These are phyloP conservation scores for Lactarius deliciosus DNA, from an alignment of 768 basidiomycete species.

Conservation along the genomic window DNA sequence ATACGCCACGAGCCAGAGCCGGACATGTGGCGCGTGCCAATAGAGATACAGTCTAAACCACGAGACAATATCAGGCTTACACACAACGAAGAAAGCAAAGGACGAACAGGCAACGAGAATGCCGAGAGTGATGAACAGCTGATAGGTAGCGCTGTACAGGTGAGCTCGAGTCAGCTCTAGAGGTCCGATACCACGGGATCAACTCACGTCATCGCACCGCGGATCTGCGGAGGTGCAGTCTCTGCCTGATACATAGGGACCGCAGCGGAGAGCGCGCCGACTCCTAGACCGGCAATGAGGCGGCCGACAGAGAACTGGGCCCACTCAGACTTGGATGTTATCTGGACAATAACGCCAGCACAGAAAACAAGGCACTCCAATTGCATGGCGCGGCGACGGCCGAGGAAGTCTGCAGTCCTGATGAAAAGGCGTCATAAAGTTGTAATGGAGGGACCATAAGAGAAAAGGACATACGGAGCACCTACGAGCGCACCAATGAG, in stretches of 20 bases:
- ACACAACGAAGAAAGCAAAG: background rate
- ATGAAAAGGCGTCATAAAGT: background rate
- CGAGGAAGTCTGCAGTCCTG: slow-evolving; percentile 62
- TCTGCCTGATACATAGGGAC: slow-evolving; percentile 62
- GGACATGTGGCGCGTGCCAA: slow-evolving; percentile 55
- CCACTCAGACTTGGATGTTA: slow-evolving; percentile 53
- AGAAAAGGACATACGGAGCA: slow-evolving; percentile 48
- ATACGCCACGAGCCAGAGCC: slow-evolving; percentile 59
- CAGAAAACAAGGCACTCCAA: slow-evolving; percentile 56
- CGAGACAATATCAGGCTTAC: background rate
- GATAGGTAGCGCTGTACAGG: slow-evolving; percentile 45
- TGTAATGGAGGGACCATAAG: slow-evolving; percentile 3
- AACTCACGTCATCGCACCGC: slow-evolving; percentile 56
- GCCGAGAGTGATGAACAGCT: slow-evolving; percentile 69
- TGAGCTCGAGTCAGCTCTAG: slow-evolving; percentile 32
- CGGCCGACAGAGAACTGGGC: slow-evolving; percentile 68
- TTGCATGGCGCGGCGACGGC: slow-evolving; percentile 66
- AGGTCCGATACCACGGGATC: background rate
- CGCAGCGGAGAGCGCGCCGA: slow-evolving; percentile 65
- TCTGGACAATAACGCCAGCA: slow-evolving; percentile 61
- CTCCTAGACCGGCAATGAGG: slow-evolving; percentile 62
- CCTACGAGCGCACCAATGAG: slow-evolving; percentile 60
- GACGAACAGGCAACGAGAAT: slow-evolving; percentile 62
- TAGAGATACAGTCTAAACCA: slow-evolving; percentile 56
- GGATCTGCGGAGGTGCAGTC: slow-evolving; percentile 67